Evolutionary conservation across 2,329 filamentous ascomycete species (phyloP), one percentile per base, ranked within the genome.

Genomic region (Diaporthe vexans): DNA sequence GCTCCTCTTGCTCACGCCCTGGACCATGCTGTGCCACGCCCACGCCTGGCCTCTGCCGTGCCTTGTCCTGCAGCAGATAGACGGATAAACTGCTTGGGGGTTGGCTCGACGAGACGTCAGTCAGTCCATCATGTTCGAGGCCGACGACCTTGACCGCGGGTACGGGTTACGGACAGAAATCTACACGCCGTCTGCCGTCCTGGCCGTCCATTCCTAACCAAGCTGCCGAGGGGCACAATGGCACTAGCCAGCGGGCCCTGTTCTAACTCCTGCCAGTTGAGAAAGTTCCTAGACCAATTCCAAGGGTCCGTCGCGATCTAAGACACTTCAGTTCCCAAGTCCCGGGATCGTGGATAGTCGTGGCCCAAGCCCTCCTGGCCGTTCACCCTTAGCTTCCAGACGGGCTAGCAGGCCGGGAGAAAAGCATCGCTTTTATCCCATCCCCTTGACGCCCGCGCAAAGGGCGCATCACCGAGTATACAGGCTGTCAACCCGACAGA

Each of bases 41-140:
- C 43, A 48, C 46, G 46, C 46, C 46, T 15, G 21, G 17, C 15
- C 33, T 37, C 48, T 67, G 61, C 61, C 43, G 26, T 65, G 61
- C 61, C 63, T 67, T 52, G 46, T 52, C 63, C 46, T 67, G 61
- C 61, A 67, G 61, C 61, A 67, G 61, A 67, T 67, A 67, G 43
- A 67, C 43, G 59, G 58, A 43, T 59, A 59, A 40, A 26, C 35
- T 40, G 57, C 21, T 43, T 46, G 29, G 40, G 24, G 40, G 37
- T 29, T 43, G 37, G 40, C 24, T 63, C 37, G 59, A 48, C 59
- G 59, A 63, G 37, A 46, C 59, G 29, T n/a, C 46, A 48, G 46
- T 48, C 19, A 21, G 10, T 24, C 56, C n/a, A 59, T 37, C 56
- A 24, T 24, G 56, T n/a, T 59, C 11, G 56, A 57, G 21, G 21